A percentile compares a stretch with the other conserved stretches of the same genome.
These are phyloP conservation scores for Agaricales sp. DNA, from an alignment of 1,284 basidiomycete species.

Conservation along the genomic window DNA sequence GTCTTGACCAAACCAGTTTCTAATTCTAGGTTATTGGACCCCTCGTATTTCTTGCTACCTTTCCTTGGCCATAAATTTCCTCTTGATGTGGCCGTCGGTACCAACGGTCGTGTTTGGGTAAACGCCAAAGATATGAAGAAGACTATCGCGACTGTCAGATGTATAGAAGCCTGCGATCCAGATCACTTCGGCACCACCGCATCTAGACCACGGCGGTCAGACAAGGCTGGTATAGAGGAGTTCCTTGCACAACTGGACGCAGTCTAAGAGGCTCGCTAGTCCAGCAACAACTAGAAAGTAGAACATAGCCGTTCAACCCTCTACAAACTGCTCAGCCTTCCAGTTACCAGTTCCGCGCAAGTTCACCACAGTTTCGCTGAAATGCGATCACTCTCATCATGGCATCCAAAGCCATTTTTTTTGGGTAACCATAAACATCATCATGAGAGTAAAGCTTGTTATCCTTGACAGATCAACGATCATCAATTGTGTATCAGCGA, in stretches of 20 bases:
- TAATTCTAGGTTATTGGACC: slow-evolving; percentile 52
- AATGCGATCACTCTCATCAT: too few relatives aligned
- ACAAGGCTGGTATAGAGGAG: background rate
- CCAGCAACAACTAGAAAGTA: too few relatives aligned
- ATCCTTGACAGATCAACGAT: too few relatives aligned
- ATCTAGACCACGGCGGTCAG: background rate
- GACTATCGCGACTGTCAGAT: slow-evolving; percentile 55
- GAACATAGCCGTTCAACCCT: too few relatives aligned
- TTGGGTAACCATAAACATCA: too few relatives aligned
- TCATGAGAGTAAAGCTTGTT: background rate
- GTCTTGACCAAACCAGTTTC: slow-evolving; percentile 2
- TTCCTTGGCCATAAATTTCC: slow-evolving; percentile 65
- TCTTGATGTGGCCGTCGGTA: slow-evolving; percentile 68
- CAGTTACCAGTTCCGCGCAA: too few relatives aligned
- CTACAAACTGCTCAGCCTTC: too few relatives aligned
- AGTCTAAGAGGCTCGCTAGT: too few relatives aligned
- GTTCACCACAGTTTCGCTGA: too few relatives aligned
- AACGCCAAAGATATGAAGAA: slow-evolving; percentile 57
- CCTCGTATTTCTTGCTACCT: slow-evolving; percentile 65
- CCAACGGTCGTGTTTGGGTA: slow-evolving; percentile 80
- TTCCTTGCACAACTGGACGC: background rate
- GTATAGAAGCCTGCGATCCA: slow-evolving; percentile 65
- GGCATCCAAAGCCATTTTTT: too few relatives aligned
- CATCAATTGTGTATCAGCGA: background rate
- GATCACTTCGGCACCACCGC: slow-evolving; percentile 40